Conservation (phyloP, 352 stramenopile species). For the Pythium phragmitis region DNA sequence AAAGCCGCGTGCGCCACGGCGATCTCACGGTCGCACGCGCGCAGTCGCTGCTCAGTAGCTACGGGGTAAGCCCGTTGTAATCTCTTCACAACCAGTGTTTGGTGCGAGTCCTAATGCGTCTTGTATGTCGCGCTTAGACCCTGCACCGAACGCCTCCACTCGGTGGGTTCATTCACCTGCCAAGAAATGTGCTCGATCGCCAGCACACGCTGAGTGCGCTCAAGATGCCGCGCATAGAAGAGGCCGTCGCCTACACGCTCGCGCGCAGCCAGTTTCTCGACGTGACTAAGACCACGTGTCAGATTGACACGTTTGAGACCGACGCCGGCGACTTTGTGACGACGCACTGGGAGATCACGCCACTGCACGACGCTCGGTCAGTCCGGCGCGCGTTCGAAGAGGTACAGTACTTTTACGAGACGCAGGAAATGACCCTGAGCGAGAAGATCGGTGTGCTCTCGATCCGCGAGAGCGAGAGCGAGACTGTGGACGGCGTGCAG, state of each 20-base stretch:
- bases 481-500: background rate
- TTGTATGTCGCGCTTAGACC: background rate
- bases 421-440: constrained; percentile 20
- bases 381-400: constrained; percentile 6
- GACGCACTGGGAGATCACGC: constrained; percentile 18
- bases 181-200: background rate
- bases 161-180: constrained; percentile 14
- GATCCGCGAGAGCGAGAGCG: constrained; percentile 22
- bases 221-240: constrained; percentile 3
- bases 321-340: constrained; percentile 6
- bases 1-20: background rate
- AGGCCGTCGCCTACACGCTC: constrained; percentile 4
- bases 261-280: constrained; percentile 9
- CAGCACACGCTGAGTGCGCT: background rate
- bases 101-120: background rate
- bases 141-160: background rate
- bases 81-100: too few relatives aligned
- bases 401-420: constrained; percentile 14
- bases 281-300: background rate
- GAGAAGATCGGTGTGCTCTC: constrained; percentile 23
- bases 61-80: background rate
- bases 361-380: background rate
- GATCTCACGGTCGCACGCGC: constrained; percentile 10
- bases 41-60: constrained; percentile 14
- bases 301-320: constrained; percentile 10